Percentiles rank a stretch among this genome's conserved stretches.
phyloP scores from a whole-genome alignment of 306 rosid genomes.

The Citrullus amarus region DNA sequence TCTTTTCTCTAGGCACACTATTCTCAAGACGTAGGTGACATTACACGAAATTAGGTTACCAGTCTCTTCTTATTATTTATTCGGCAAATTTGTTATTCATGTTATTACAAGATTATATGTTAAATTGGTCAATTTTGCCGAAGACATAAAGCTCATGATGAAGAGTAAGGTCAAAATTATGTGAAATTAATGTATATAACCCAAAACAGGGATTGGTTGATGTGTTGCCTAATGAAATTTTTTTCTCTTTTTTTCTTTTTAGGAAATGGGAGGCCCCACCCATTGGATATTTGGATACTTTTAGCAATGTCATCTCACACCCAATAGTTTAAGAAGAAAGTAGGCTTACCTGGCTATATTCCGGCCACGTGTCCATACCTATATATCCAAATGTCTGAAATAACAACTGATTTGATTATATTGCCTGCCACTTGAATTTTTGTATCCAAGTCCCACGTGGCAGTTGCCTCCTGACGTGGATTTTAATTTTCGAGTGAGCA shows the following conservation, averaged over 20 bases:
- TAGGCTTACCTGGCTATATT: background rate
- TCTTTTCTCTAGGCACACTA: too few species aligned
- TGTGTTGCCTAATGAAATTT: background rate
- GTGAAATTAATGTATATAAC: background rate
- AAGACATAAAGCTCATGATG: background rate
- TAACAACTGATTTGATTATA: background rate
- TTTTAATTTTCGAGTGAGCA: background rate
- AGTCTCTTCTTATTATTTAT: too few species aligned
- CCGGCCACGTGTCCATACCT: background rate
- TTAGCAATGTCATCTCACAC: background rate
- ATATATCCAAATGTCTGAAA: background rate
- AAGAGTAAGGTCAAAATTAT: background rate
- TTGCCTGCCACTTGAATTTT: background rate
- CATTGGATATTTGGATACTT: background rate
- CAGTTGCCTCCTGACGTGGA: background rate
- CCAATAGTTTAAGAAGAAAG: background rate
- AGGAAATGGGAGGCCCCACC: background rate
- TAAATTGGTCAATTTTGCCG: too few species aligned
- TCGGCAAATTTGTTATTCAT: too few species aligned
- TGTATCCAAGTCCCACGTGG: background rate
- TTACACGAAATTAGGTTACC: too few species aligned
- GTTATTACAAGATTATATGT: too few species aligned
- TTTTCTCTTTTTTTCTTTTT: background rate
- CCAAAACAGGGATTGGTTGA: background rate
- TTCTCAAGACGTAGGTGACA: too few species aligned